These are phyloP conservation scores for Aphanoascus verrucosus DNA, from an alignment of 2,329 filamentous ascomycete species.

Conservation along the genomic window DNA sequence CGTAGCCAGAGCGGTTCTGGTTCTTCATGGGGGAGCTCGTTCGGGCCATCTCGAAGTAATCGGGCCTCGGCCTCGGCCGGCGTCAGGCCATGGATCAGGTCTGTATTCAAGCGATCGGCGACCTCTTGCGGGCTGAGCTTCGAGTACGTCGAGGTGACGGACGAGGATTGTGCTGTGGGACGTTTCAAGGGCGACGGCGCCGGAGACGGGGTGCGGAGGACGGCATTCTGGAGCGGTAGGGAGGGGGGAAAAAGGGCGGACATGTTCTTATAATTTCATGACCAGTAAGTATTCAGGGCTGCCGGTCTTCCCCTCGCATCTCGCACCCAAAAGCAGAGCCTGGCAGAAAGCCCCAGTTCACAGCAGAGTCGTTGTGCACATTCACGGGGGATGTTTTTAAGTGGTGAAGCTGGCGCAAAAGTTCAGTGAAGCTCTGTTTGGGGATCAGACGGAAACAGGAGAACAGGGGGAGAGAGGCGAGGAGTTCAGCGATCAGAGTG, in stretches of 20 bases:
- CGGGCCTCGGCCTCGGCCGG: slow-evolving; percentile 70
- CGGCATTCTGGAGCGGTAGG: slow-evolving; percentile 47
- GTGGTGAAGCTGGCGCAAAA: neutral
- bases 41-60: slow-evolving; percentile 70
- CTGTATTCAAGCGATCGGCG: slow-evolving; percentile 66
- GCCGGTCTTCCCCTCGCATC: slow-evolving; percentile 1
- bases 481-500: neutral
- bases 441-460: slow-evolving; percentile 5
- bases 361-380: neutral
- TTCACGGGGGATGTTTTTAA: neutral
- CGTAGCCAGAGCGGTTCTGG: slow-evolving; percentile 91
- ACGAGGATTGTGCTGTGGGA: slow-evolving; percentile 15
- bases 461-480: neutral
- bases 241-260: slow-evolving; percentile 50
- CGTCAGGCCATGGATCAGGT: slow-evolving; percentile 69
- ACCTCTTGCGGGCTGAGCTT: slow-evolving; percentile 67
- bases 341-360: slow-evolving; percentile 2
- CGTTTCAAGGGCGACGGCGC: slow-evolving; percentile 9
- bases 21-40: slow-evolving; percentile 88
- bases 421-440: neutral
- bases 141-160: slow-evolving; percentile 43
- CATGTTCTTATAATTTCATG: slow-evolving; percentile 43
- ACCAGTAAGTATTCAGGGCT: neutral
- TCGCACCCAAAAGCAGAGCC: neutral
- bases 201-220: slow-evolving; percentile 19